A percentile compares a stretch with the other conserved stretches of the same genome.
phyloP scores from a whole-genome alignment of 257 asterid genomes.

The Nicotiana knightiana region DNA sequence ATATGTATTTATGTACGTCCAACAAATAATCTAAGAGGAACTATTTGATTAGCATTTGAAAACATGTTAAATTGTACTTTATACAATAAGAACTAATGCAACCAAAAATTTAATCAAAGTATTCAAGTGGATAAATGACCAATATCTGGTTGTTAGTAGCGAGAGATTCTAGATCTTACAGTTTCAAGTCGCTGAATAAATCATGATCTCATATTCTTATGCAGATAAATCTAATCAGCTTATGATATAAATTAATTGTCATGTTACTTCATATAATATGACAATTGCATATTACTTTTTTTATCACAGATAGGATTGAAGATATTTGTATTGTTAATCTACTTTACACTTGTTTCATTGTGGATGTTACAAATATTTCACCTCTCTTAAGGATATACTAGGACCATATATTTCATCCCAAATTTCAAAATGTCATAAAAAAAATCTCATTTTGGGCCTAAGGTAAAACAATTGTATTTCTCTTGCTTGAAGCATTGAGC shows the following conservation, averaged over 20 bases:
- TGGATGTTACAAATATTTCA: background rate
- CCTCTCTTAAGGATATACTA: background rate
- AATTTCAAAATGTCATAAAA: too few relatives aligned
- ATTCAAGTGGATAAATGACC: background rate
- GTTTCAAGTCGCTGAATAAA: background rate
- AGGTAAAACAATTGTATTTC: too few relatives aligned
- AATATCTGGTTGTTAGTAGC: background rate
- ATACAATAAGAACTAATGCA: too few relatives aligned
- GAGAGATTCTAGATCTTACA: background rate
- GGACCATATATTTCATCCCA: background rate
- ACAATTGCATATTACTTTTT: too few relatives aligned
- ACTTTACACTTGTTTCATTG: background rate
- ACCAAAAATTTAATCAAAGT: too few relatives aligned
- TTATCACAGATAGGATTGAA: background rate
- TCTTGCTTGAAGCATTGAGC: too few relatives aligned
- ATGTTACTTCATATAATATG: background rate
- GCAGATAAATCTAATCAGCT: background rate
- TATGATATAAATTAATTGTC: background rate
- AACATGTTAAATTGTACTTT: background rate
- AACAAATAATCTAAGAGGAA: background rate
- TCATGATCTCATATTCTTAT: background rate
- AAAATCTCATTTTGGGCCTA: background rate
- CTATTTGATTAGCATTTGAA: background rate
- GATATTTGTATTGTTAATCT: too few relatives aligned
- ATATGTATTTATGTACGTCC: background rate